Conservation (phyloP, 1,284 basidiomycete species). For the Xerocomus amazonicus region DNA sequence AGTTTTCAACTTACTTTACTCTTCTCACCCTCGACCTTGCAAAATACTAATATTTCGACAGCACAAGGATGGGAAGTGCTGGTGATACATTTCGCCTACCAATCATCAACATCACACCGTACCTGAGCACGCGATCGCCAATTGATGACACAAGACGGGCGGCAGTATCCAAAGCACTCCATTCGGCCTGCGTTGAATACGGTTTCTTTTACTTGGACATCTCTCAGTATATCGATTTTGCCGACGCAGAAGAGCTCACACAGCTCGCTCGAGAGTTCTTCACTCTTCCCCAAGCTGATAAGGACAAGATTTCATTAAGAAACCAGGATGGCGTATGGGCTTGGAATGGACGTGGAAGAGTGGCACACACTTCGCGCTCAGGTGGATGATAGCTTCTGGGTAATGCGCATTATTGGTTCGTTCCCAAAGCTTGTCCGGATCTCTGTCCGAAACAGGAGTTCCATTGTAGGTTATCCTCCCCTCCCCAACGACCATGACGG, state of each 20-base stretch:
- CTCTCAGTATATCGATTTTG: constrained; percentile 48
- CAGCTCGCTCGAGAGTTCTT: constrained; percentile 72
- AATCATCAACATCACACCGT: constrained; percentile 50
- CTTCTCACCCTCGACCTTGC: too few relatives aligned
- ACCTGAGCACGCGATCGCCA: constrained; percentile 34
- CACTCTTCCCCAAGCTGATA: constrained; percentile 62
- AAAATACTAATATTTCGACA: too few relatives aligned
- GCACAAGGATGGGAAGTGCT: constrained; percentile 16
- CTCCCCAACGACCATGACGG: constrained; percentile 75
- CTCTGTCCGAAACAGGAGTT: neutral
- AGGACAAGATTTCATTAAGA: constrained; percentile 62
- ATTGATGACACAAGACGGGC: constrained; percentile 16
- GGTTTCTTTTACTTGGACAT: constrained; percentile 88
- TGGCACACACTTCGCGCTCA: constrained; percentile 61
- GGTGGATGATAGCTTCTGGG: constrained; percentile 84
- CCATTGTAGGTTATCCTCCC: constrained; percentile 69
- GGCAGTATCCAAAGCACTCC: constrained; percentile 57
- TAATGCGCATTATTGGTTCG: constrained; percentile 76
- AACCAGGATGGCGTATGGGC: constrained; percentile 75
- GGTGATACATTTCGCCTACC: constrained; percentile 37
- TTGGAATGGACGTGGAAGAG: constrained; percentile 69
- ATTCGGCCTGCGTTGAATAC: constrained; percentile 70
- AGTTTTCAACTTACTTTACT: too few relatives aligned
- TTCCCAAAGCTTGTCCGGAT: neutral
- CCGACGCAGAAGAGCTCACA: constrained; percentile 65